Evolutionary conservation across 2,329 filamentous ascomycete genomes (phyloP).

Genomic region (Ciborinia camelliae): DNA sequence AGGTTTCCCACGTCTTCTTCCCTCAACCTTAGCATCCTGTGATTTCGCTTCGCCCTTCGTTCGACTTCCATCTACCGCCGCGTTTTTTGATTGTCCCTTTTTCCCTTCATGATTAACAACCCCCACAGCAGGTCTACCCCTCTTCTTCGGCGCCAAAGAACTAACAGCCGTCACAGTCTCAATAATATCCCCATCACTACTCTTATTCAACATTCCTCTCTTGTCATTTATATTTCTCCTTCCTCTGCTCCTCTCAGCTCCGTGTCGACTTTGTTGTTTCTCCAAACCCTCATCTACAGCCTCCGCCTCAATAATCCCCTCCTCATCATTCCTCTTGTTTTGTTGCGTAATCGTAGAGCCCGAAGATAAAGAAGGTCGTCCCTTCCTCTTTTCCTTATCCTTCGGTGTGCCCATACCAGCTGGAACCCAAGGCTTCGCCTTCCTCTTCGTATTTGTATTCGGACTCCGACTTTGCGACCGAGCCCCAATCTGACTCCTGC

Average conservation of each 20-base stretch:
- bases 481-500: neutral
- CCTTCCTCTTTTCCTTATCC: neutral
- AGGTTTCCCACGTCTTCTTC: neutral
- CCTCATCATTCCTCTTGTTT: neutral
- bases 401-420: neutral
- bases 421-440: conserved; percentile 3
- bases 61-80: neutral
- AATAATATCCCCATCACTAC: neutral
- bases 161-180: conserved; percentile 9
- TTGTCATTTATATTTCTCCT: neutral
- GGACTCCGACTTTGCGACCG: conserved; percentile 14
- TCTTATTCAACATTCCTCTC: neutral
- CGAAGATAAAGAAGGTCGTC: neutral
- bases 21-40: neutral
- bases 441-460: conserved; percentile 8
- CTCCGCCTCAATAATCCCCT: neutral
- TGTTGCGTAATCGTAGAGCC: neutral
- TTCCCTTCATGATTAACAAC: neutral
- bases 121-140: neutral
- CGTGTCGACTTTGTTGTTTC: neutral
- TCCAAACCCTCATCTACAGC: neutral
- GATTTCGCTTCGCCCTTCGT: neutral
- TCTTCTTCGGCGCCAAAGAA: conserved; percentile 12
- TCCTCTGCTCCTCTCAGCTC: neutral
- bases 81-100: neutral